Percentiles rank a stretch among this genome's conserved stretches.
Evolutionary conservation across 768 basidiomycete species (phyloP).

Genomic region (Termitomyces sp.): DNA sequence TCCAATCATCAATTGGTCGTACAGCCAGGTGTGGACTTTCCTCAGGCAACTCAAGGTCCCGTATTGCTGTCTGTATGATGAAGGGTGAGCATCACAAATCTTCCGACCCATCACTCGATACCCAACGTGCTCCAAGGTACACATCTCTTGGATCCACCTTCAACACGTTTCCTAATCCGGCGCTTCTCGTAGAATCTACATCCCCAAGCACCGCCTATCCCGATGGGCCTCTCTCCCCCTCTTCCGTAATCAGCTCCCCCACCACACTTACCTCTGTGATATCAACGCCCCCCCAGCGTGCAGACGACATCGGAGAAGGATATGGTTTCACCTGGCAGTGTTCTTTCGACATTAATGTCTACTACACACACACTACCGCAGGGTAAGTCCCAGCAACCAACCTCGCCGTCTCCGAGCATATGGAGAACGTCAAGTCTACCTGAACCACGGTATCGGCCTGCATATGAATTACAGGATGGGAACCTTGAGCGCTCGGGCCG

Average conservation of each 20-base stretch:
- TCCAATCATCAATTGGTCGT: constrained; percentile 95
- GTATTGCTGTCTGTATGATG: constrained; percentile 87
- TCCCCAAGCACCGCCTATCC: constrained; percentile 6
- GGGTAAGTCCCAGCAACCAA: neutral
- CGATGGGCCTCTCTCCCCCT: constrained; percentile 15
- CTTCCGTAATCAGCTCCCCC: constrained; percentile 19
- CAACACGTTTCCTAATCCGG: constrained; percentile 93
- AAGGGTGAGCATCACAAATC: constrained; percentile 56
- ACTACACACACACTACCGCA: constrained; percentile 21
- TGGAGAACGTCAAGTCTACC: constrained; percentile 9
- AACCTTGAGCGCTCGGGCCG: constrained; percentile 69
- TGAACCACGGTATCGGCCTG: constrained; percentile 56
- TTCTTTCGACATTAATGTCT: constrained; percentile 24
- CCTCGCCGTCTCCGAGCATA: constrained; percentile 3
- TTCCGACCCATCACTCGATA: neutral
- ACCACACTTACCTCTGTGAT: constrained; percentile 19
- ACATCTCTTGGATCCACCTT: constrained; percentile 94
- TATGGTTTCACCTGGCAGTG: constrained; percentile 19
- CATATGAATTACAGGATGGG: constrained; percentile 76
- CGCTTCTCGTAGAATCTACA: constrained; percentile 43
- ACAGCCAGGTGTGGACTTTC: constrained; percentile 86
- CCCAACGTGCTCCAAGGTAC: constrained; percentile 51
- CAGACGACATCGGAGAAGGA: constrained; percentile 9
- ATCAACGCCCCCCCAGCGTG: constrained; percentile 15
- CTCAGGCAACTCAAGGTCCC: constrained; percentile 68